phyloP scores from a whole-genome alignment of 2,329 filamentous ascomycete genomes.

The Plectosphaerella cucumerina region DNA sequence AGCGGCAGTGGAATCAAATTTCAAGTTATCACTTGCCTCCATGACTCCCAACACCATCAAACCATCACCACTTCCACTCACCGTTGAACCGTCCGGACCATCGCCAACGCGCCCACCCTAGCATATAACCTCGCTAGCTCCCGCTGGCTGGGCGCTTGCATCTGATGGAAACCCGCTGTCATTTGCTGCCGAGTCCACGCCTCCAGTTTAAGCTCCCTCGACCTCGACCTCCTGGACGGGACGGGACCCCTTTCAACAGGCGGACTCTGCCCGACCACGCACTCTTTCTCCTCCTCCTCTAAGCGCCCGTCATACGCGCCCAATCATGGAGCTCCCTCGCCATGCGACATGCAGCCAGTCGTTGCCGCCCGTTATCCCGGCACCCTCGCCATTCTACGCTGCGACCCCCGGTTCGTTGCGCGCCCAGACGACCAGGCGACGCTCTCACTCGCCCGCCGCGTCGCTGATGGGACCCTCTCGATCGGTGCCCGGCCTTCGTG shows the following conservation, averaged over 20 bases:
- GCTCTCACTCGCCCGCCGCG: background rate
- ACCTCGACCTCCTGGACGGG: background rate
- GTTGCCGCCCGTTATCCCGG: slow-evolving; percentile 5
- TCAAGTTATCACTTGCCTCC: too few relatives aligned
- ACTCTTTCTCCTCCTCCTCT: slow-evolving; percentile 5
- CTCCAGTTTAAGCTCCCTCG: background rate
- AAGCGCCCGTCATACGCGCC: slow-evolving; percentile 12
- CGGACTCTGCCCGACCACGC: background rate
- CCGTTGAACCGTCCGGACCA: too few relatives aligned
- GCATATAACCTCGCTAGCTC: background rate
- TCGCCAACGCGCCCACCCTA: background rate
- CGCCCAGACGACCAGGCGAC: slow-evolving; percentile 6
- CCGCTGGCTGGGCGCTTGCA: background rate
- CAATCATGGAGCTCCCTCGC: slow-evolving; percentile 13
- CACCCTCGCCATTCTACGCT: slow-evolving; percentile 5
- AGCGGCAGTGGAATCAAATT: too few relatives aligned
- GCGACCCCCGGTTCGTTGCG: slow-evolving; percentile 5
- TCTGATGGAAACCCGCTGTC: background rate
- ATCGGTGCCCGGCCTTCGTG: background rate
- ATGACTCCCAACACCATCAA: too few relatives aligned
- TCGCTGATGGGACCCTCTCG: background rate
- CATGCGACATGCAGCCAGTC: slow-evolving; percentile 12
- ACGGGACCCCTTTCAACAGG: slow-evolving; percentile 6
- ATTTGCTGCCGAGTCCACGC: background rate
- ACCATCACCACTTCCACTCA: too few relatives aligned